Evolutionary conservation across 2,329 filamentous ascomycete species (phyloP), one percentile per base, ranked within the genome.

Genomic region (Truncatella angustata): DNA sequence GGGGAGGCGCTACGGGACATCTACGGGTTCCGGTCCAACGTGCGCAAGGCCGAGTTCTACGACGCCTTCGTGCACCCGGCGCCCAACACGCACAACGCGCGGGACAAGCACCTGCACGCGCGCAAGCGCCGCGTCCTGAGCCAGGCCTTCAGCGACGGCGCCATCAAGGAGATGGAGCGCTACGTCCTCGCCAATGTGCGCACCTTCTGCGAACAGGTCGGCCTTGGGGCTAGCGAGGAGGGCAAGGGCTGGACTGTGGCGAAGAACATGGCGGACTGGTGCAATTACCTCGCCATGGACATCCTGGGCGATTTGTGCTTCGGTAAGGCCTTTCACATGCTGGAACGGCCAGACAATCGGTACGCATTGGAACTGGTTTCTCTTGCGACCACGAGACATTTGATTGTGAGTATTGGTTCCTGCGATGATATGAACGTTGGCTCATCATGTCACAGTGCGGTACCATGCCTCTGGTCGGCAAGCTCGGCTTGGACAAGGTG

Each of bases 21-120:
- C 55, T 85, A 87, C 69, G 82, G 84, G 57, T 82, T 84, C 72
- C 75, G 75, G 45, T 69, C 80, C 65, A 85, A 85, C 54, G 81
- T 86, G 26, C 73, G 78, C 68, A 90, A 90, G 71, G 79, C 85
- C 36, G 78, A 85, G 59, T 90, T 90, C 71, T 90, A 90, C 72
- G 80, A 87, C 58, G 85, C 84, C 36, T 90, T 89, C 65, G 84
- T 85, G 1, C 84, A 87, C 52, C 86, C 86, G 14, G 81, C 83
- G 1, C 81, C 84, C 60, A 90, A 89, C 71, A 89, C 87, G 1
- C 86, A 90, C 71, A 89, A 87, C 70, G 78, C 77, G 2, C 86
- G 88, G 49, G 84, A 89, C 64, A 88, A 87, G 70, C 70, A 76
- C 0, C 71, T 82, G 37, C 87, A 91, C 65, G 85, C 85, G 26